A percentile compares a stretch with the other conserved stretches of the same genome.
These are phyloP conservation scores for Bruguiera hainesii DNA, from an alignment of 441 rosid genomes.

Conservation along the genomic window DNA sequence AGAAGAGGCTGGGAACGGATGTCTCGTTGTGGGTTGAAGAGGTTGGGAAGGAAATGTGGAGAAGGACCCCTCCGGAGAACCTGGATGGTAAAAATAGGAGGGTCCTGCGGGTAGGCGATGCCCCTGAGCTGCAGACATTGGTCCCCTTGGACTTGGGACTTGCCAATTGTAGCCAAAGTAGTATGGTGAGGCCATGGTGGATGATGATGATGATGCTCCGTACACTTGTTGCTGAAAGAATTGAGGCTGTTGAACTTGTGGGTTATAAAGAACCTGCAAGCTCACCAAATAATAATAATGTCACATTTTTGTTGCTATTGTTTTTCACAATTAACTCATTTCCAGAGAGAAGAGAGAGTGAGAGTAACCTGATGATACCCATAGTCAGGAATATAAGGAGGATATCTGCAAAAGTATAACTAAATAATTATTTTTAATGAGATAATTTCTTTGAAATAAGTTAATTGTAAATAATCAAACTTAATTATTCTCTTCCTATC, in stretches of 20 bases:
- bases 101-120: conserved; percentile 44
- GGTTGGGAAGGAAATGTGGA: conserved; percentile 38
- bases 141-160: conserved; percentile 44
- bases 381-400: conserved; percentile 64
- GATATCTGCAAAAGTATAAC: conserved; percentile 52
- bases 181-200: conserved; percentile 51
- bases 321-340: too few relatives aligned
- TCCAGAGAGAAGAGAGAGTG: too few relatives aligned
- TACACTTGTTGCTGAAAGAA: conserved; percentile 57
- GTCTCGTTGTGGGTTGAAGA: conserved; percentile 31
- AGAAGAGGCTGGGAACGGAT: conserved; percentile 37
- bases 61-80: conserved; percentile 42
- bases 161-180: conserved; percentile 60
- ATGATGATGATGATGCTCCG: conserved; percentile 48
- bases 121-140: conserved; percentile 31
- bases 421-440: conserved; percentile 1
- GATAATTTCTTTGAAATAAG: background rate
- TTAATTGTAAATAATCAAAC: too few relatives aligned
- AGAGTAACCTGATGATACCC: conserved; percentile 69
- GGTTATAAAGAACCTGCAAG: conserved; percentile 55
- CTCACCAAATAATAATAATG: background rate
- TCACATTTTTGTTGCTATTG: too few relatives aligned
- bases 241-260: conserved; percentile 67
- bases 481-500: too few relatives aligned
- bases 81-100: conserved; percentile 54